Conservation (phyloP, 2,329 filamentous ascomycete species). For the Beauveria australis region DNA sequence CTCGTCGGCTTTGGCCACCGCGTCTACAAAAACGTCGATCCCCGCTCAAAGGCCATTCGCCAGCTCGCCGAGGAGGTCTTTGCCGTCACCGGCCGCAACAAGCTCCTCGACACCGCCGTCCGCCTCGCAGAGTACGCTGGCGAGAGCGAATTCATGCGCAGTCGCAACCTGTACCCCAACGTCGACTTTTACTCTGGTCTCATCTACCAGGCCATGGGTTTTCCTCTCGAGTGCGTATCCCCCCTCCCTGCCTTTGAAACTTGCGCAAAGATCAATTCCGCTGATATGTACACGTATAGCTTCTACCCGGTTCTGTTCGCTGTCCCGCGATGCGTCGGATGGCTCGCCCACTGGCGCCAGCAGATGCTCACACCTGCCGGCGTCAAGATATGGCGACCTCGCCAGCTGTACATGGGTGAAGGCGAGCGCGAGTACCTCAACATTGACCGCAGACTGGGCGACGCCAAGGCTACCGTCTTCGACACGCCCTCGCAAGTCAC, state of each 20-base stretch:
- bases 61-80: slow-evolving; percentile 42
- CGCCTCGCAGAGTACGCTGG: slow-evolving; percentile 36
- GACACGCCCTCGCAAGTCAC: slow-evolving; percentile 27
- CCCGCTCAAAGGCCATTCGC: slow-evolving; percentile 41
- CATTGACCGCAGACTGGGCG: slow-evolving; percentile 24
- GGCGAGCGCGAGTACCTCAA: slow-evolving; percentile 37
- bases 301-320: slow-evolving; percentile 45
- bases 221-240: slow-evolving; percentile 34
- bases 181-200: slow-evolving; percentile 45
- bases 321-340: slow-evolving; percentile 41
- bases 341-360: slow-evolving; percentile 45
- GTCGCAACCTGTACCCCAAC: slow-evolving; percentile 41
- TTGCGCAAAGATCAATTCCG: not conserved
- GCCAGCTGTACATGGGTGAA: slow-evolving; percentile 40
- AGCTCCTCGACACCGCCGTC: slow-evolving; percentile 40
- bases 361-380: slow-evolving; percentile 37
- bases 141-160: slow-evolving; percentile 40
- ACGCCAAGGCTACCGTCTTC: slow-evolving; percentile 23
- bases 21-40: slow-evolving; percentile 46
- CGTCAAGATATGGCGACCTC: slow-evolving; percentile 43
- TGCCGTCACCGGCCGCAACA: slow-evolving; percentile 40
- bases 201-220: slow-evolving; percentile 46
- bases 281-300: slow-evolving; percentile 14
- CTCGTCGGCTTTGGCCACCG: slow-evolving; percentile 49
- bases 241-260: not conserved